These are phyloP conservation scores for Hymenoscyphus salicellus DNA, from an alignment of 2,329 filamentous ascomycete genomes.

Conservation along the genomic window DNA sequence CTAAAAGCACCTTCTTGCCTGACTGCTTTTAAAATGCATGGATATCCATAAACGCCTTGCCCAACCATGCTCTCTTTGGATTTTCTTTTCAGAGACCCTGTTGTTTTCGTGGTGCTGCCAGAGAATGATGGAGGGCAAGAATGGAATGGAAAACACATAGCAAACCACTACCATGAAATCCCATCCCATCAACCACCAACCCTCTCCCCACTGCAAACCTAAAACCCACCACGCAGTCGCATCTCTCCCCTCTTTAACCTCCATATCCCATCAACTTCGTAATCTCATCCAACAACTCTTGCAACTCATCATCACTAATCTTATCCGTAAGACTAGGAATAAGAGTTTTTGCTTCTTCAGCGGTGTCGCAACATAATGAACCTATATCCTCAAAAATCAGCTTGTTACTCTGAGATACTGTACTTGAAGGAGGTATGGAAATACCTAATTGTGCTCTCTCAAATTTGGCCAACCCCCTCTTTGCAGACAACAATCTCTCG, in stretches of 20 bases:
- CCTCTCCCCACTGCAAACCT: background rate
- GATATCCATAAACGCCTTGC: background rate
- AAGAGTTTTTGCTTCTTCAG: conserved; percentile 93
- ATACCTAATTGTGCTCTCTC: conserved; percentile 88
- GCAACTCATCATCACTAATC: conserved; percentile 83
- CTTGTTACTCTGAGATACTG: conserved; percentile 9
- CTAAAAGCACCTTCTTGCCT: background rate
- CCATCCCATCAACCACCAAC: background rate
- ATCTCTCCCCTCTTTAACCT: background rate
- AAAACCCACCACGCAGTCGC: background rate
- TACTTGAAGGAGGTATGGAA: conserved; percentile 32
- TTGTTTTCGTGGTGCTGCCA: background rate
- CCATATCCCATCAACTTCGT: conserved; percentile 61
- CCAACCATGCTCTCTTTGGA: background rate
- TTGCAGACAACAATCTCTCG: conserved; percentile 76
- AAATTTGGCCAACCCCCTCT: conserved; percentile 81
- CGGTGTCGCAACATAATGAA: conserved; percentile 84
- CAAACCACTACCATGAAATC: background rate
- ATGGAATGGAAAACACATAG: background rate
- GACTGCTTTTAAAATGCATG: background rate
- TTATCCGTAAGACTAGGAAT: conserved; percentile 88
- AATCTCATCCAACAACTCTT: conserved; percentile 86
- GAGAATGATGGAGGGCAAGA: background rate
- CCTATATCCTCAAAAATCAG: conserved; percentile 51
- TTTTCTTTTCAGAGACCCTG: background rate